Evolutionary conservation across 768 basidiomycete genomes (phyloP), one percentile per base, ranked within the genome.

Genomic region (Amanita fuliginea): DNA sequence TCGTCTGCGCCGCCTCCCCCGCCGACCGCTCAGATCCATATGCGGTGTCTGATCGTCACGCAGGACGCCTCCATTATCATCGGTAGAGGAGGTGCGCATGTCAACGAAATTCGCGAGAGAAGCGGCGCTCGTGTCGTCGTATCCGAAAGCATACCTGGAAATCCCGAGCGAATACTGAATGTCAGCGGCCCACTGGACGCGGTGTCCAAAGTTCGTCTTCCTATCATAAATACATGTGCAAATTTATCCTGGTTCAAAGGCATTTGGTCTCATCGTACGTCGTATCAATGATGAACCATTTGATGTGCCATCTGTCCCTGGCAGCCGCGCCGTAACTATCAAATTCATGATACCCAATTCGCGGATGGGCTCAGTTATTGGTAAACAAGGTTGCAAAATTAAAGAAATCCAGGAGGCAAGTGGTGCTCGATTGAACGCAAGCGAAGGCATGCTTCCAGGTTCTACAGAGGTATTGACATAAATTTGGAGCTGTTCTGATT

Each of bases 271-370:
- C 54, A 97, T 99, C 59, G 96, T 98, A 18, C 86, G 96, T 52
- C 82, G 95, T 57, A 99, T 98, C 67, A 99, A 98, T 62, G 96
- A 99, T 61, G 96, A 98, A 64, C 95, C 96, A 1, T 98, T 96
- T 67, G 96, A 97, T 59, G 85, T 89, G 40, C 91, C 96, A 18
- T 98, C 95, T 32, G 90, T 98, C 4, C 96, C 96, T 41, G 96
- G 96, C 51, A 96, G 93, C 60, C 81, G 94, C 52, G 95, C 96
- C 24, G 96, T 99, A 48, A 98, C 96, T 26, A 98, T 99, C 75
- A 97, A 98, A 66, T 98, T 92, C 63, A 97, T 98, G 86, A 96
- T 98, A 51, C 95, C 95, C 55, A 97, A 98, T 67, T 94, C 92
- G 8, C 86, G 95, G 51, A 98, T 98, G 95, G 95, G 95, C 36